Evolutionary conservation across 1,284 basidiomycete species (phyloP).

Genomic region (Fomitopsis palustris): DNA sequence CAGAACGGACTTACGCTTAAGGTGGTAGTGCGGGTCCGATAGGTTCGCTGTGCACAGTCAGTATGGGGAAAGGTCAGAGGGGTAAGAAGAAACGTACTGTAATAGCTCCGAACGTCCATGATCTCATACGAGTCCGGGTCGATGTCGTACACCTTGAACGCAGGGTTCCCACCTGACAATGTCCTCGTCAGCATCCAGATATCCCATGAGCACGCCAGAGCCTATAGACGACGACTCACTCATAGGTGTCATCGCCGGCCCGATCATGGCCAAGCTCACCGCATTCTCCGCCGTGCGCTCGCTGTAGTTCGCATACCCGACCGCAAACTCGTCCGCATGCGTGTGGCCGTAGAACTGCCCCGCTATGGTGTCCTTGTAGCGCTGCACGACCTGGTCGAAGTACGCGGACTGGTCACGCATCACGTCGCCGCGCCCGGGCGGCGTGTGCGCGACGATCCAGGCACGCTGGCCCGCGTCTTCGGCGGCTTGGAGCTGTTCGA

Average conservation of each 20-base stretch:
- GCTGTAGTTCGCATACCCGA: slow-evolving; percentile 52
- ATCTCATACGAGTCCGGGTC: slow-evolving; percentile 52
- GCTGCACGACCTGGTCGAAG: slow-evolving; percentile 53
- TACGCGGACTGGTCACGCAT: slow-evolving; percentile 50
- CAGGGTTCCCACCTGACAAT: slow-evolving; percentile 43
- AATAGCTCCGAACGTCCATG: slow-evolving; percentile 44
- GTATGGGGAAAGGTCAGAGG: neutral
- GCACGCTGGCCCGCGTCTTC: slow-evolving; percentile 50
- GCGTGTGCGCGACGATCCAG: slow-evolving; percentile 52
- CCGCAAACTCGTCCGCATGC: slow-evolving; percentile 52
- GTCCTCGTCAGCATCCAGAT: neutral
- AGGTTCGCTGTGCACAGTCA: slow-evolving; percentile 30
- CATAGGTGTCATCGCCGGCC: slow-evolving; percentile 53
- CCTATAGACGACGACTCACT: slow-evolving; percentile 29
- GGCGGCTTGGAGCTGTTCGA: slow-evolving; percentile 48
- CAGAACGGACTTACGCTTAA: slow-evolving; percentile 24
- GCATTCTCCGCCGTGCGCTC: slow-evolving; percentile 47
- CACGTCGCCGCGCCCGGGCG: slow-evolving; percentile 44
- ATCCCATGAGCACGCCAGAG: neutral
- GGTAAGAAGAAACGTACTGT: slow-evolving; percentile 26
- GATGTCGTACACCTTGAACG: slow-evolving; percentile 50
- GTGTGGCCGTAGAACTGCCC: slow-evolving; percentile 49
- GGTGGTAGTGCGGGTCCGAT: slow-evolving; percentile 35
- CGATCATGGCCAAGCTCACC: slow-evolving; percentile 45
- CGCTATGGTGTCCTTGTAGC: slow-evolving; percentile 55